These are phyloP conservation scores for Rhodotorula sp. DNA, from an alignment of 1,284 basidiomycete genomes.

Conservation along the genomic window DNA sequence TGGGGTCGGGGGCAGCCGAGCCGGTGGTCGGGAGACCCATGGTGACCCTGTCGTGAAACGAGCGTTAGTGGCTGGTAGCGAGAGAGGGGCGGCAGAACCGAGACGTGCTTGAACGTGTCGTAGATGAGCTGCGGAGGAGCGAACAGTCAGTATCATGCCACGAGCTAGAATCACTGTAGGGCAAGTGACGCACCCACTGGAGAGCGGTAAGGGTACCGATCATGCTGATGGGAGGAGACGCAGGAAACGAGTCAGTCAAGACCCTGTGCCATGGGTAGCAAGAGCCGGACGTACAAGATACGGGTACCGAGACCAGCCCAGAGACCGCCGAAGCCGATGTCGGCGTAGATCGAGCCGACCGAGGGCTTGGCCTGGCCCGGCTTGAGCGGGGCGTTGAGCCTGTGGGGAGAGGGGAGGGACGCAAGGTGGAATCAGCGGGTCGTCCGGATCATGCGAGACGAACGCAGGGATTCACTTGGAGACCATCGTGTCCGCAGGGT, in stretches of 20 bases:
- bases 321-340: constrained; percentile 48
- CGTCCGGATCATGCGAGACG: not conserved
- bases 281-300: constrained; percentile 23
- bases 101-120: constrained; percentile 42
- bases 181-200: constrained; percentile 41
- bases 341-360: constrained; percentile 47
- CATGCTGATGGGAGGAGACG: constrained; percentile 42
- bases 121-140: constrained; percentile 37
- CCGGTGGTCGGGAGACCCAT: constrained; percentile 45
- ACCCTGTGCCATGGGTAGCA: too few species aligned
- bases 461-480: constrained; percentile 16
- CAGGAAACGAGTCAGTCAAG: not conserved
- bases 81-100: too few species aligned
- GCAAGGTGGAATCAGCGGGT: not conserved
- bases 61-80: too few species aligned
- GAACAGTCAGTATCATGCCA: too few species aligned
- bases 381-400: constrained; percentile 48
- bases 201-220: constrained; percentile 49
- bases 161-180: not conserved
- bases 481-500: constrained; percentile 50
- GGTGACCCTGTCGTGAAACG: constrained; percentile 9
- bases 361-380: constrained; percentile 47
- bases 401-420: not conserved
- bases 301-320: constrained; percentile 48
- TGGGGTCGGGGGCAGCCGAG: constrained; percentile 20